These are phyloP conservation scores for Alternaria triticimaculans DNA, from an alignment of 2,329 filamentous ascomycete species.

Conservation along the genomic window DNA sequence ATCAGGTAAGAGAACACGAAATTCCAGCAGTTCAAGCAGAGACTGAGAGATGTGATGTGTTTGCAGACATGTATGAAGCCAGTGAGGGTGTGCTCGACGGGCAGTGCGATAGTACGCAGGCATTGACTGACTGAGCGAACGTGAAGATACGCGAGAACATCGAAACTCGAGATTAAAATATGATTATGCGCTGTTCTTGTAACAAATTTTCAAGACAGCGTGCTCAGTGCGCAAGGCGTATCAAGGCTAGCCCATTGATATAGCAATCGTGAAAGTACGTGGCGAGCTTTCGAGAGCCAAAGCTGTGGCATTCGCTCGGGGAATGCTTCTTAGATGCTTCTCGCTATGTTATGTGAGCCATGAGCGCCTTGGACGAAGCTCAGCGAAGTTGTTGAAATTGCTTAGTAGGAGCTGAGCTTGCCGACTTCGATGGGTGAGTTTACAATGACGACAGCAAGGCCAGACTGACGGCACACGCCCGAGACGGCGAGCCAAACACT, in stretches of 20 bases:
- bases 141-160: not conserved
- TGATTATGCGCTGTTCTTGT: not conserved
- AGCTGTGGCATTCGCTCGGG: not conserved
- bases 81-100: slow-evolving; percentile 1
- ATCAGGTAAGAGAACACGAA: not conserved
- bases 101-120: not conserved
- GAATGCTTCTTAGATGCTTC: not conserved
- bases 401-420: not conserved
- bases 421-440: not conserved
- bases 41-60: not conserved
- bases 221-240: not conserved
- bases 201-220: not conserved
- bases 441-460: not conserved
- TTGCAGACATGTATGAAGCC: not conserved
- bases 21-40: not conserved
- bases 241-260: not conserved
- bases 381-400: not conserved
- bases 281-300: not conserved
- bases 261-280: not conserved
- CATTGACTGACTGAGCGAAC: not conserved
- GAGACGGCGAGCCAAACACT: not conserved
- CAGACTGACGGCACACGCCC: not conserved
- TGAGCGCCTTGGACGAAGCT: not conserved
- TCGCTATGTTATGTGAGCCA: not conserved
- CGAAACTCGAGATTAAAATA: too few species aligned